These are phyloP conservation scores for Wickerhamomyces mucosus DNA, from an alignment of 805 yeast species.

Conservation along the genomic window DNA sequence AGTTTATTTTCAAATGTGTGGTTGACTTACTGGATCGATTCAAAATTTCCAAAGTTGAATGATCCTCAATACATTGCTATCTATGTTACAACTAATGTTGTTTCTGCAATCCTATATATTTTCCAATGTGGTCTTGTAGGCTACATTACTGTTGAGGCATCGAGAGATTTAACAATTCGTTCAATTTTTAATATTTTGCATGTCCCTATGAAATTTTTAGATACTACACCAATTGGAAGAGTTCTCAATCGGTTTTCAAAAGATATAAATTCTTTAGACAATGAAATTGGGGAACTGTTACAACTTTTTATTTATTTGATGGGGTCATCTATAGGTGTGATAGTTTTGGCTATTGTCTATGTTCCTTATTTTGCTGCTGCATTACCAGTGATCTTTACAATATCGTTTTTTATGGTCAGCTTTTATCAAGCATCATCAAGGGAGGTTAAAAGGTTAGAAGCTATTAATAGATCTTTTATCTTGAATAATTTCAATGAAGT, in stretches of 20 bases:
- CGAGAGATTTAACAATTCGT: slow-evolving; percentile 25
- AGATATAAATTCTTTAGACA: slow-evolving; percentile 74
- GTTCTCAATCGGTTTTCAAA: slow-evolving; percentile 74
- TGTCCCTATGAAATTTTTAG: slow-evolving; percentile 74
- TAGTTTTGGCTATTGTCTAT: slow-evolving; percentile 53
- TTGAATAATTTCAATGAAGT: slow-evolving; percentile 64
- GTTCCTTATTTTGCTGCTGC: slow-evolving; percentile 69
- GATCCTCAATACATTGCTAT: slow-evolving; percentile 59
- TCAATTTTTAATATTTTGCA: slow-evolving; percentile 50
- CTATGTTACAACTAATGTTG: slow-evolving; percentile 41
- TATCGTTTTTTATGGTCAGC: slow-evolving; percentile 34
- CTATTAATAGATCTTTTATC: slow-evolving; percentile 57
- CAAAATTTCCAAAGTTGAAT: slow-evolving; percentile 34
- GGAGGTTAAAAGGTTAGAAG: slow-evolving; percentile 71
- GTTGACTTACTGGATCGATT: slow-evolving; percentile 67
- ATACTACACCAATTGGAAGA: slow-evolving; percentile 76
- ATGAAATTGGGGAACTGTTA: slow-evolving; percentile 57
- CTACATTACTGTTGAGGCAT: slow-evolving; percentile 5
- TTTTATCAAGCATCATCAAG: slow-evolving; percentile 63
- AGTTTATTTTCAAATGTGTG: slow-evolving; percentile 60
- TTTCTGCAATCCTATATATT: slow-evolving; percentile 33
- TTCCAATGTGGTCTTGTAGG: slow-evolving; percentile 24
- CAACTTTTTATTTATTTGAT: slow-evolving; percentile 42
- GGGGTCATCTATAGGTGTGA: slow-evolving; percentile 42
- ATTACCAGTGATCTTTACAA: slow-evolving; percentile 35